These are phyloP conservation scores for Acanthamoeba sp. DNA, from an alignment of 208 protist genomes.

Conservation along the genomic window DNA sequence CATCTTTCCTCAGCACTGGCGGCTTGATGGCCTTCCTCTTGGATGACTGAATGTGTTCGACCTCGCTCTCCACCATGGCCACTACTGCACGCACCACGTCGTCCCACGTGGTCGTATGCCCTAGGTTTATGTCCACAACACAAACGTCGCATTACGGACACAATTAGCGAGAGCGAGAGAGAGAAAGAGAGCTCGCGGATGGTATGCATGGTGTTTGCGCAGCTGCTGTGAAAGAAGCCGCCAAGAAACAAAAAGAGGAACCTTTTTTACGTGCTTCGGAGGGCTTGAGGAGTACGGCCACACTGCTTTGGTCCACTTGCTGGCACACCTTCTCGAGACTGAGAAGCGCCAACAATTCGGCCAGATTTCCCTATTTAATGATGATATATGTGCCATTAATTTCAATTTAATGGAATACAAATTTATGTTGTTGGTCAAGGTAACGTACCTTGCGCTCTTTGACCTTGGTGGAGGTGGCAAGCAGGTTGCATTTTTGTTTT, in stretches of 20 bases:
- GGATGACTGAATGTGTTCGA: slow-evolving; percentile 8
- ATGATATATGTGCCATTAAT: not conserved
- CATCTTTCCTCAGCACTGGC: not conserved
- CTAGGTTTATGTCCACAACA: not conserved
- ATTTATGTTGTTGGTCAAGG: not conserved
- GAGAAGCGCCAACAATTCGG: slow-evolving; percentile 24
- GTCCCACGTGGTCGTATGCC: slow-evolving; percentile 34
- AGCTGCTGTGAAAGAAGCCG: no score
- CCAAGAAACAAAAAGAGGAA: no score
- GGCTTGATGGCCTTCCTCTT: slow-evolving; percentile 41
- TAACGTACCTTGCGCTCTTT: slow-evolving; percentile 64
- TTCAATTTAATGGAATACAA: no score
- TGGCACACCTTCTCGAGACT: slow-evolving; percentile 61
- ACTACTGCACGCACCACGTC: slow-evolving; percentile 25
- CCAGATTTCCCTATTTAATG: not conserved
- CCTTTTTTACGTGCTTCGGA: not conserved
- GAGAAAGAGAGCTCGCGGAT: not conserved
- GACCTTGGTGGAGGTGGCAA: slow-evolving; percentile 21
- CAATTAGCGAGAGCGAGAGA: not conserved
- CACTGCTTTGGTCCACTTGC: slow-evolving; percentile 50
- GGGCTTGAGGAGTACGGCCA: not conserved
- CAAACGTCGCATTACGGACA: no score
- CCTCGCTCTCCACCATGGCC: slow-evolving; percentile 35
- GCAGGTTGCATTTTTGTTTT: slow-evolving; percentile 47
- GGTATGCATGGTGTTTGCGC: no score